Evolutionary conservation across 164 flowering plant species (phyloP), one percentile per base, ranked within the genome.

Genomic region (Piper betle): DNA sequence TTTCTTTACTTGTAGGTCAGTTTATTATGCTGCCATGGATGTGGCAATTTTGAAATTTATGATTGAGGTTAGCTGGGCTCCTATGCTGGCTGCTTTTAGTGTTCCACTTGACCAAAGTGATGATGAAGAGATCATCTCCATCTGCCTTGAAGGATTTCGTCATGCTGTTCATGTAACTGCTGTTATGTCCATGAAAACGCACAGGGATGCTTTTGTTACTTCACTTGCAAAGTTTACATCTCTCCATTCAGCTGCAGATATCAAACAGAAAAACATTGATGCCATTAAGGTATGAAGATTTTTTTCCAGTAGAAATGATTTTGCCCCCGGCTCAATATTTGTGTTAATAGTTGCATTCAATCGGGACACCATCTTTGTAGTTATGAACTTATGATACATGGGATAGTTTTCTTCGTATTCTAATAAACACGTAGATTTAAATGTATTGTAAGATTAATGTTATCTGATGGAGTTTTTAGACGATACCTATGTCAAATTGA

Each of bases 241-340:
- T 57, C 94, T 94, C 62, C 99, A 94, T 73, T 91, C 99, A 63
- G 97, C 97, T 68, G 91, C 94, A 63, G 99, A 94, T 71, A 82
- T 94, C 89, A 94, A 91, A 73, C 99, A 94, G 78, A 94, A 94
- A 72, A 94, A 94, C 82, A 96, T 88, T 62, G 99, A 91, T 78
- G 93, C 96, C 59, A 91, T 94, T 72, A 86, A 90, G 96, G 96
- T 88, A 62, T 46, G 80, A 71, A 5, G 42, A 46, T 10, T 46
- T 46, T 46, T 10, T 46, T 46, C 15, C 50, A 46, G 6, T 15
- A 46, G 15, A 15, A 10, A 9, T 10, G 10, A 10, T 46, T 10
- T 3, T 46, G 50, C 13, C 50, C 3, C 50, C 50, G 3, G 11
- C 6, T 46, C 0, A 46, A 46, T 10, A 12, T 46, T 46, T 3